These are phyloP conservation scores for Adansonia gregorii DNA, from an alignment of 441 rosid genomes.

Conservation along the genomic window DNA sequence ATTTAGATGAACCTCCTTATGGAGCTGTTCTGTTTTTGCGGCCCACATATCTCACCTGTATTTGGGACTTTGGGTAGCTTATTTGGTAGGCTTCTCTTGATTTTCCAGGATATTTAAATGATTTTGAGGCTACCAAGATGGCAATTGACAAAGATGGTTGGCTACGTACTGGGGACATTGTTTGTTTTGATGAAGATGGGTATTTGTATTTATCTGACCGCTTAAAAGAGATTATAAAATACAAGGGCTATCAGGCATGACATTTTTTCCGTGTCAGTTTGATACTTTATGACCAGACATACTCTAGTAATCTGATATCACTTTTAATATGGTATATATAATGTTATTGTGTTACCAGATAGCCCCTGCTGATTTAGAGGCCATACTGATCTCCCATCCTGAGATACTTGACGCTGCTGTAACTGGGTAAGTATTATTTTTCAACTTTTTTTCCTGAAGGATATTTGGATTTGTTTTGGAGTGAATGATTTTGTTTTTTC, in stretches of 20 bases:
- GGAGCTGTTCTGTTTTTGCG: background rate
- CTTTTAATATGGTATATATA: background rate
- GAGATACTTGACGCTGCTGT: conserved; percentile 77
- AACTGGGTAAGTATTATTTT: conserved; percentile 53
- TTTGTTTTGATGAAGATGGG: conserved; percentile 73
- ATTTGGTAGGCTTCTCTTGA: background rate
- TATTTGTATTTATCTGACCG: conserved; percentile 70
- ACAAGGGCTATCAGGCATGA: conserved; percentile 85
- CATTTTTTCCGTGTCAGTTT: background rate
- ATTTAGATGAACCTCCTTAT: background rate
- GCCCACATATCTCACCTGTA: no score
- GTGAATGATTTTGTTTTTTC: background rate
- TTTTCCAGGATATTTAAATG: conserved; percentile 66
- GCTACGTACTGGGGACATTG: conserved; percentile 90
- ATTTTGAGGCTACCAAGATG: conserved; percentile 60
- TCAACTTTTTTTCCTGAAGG: background rate
- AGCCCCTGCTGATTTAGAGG: conserved; percentile 90
- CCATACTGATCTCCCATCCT: conserved; percentile 67
- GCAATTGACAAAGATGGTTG: conserved; percentile 68
- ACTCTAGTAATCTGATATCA: background rate
- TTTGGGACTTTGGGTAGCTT: background rate
- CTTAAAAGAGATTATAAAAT: conserved; percentile 82
- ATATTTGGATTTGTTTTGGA: background rate
- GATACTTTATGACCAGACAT: background rate
- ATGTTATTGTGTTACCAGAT: conserved; percentile 47